A percentile compares a stretch with the other conserved stretches of the same genome.
These are phyloP conservation scores for Erysimum pusillum DNA, from an alignment of 441 rosid species.

Conservation along the genomic window DNA sequence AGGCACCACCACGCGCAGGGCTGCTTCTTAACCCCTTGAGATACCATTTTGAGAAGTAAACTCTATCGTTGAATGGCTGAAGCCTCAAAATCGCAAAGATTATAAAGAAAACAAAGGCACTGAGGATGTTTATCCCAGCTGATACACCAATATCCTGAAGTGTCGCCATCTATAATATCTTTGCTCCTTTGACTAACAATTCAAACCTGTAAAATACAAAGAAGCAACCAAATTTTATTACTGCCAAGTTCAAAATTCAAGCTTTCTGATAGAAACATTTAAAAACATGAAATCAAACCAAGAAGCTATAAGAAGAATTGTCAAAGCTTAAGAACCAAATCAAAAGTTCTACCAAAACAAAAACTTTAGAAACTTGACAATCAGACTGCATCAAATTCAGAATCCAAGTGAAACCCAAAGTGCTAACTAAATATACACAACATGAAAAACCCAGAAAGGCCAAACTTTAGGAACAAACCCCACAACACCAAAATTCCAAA, in stretches of 20 bases:
- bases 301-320: background rate
- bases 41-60: constrained; percentile 97
- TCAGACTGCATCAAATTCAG: constrained; percentile 8
- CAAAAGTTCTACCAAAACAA: background rate
- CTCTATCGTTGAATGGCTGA: constrained; percentile 95
- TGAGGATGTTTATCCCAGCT: constrained; percentile 76
- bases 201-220: constrained; percentile 31
- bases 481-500: constrained; percentile 16
- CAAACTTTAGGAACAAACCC: constrained; percentile 32
- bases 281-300: background rate
- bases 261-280: background rate
- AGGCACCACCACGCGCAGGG: constrained; percentile 70
- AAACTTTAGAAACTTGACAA: background rate
- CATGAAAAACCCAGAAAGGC: constrained; percentile 1
- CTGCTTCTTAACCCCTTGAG: constrained; percentile 82
- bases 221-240: constrained; percentile 13
- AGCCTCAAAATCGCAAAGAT: constrained; percentile 86
- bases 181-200: constrained; percentile 17
- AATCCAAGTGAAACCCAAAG: background rate
- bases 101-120: constrained; percentile 77
- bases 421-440: constrained; percentile 2
- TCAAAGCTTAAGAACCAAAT: constrained; percentile 21
- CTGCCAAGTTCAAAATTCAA: constrained; percentile 3
- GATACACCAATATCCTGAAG: constrained; percentile 81
- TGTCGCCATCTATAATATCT: constrained; percentile 71